Base-by-base conservation (phyloP, 495 filamentous ascomycete genomes). In the Podospora anserina region DNA sequence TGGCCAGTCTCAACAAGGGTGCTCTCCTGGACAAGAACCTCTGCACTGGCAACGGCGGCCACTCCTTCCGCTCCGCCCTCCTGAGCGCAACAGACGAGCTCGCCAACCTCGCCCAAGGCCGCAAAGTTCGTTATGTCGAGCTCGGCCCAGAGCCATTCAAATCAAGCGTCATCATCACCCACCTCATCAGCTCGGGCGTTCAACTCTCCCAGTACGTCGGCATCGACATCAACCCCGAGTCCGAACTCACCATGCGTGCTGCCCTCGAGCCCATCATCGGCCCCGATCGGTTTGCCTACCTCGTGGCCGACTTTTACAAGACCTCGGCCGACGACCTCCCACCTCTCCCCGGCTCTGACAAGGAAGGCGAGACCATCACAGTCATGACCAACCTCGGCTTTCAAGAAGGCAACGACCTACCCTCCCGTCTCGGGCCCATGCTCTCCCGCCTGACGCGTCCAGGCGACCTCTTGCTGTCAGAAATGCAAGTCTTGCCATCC, bases 181-280 rank as follows among this genome's bases (percentile, higher is more conserved):
- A 58, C 11, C 23, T 58, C n/a, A 20, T 58, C n/a, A 58, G 23
- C n/a, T 19, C 55, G 15, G 55, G 55, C 6, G 55, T 58, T 2
- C n/a, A 58, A 1, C 55, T 58, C n/a, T 5, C 18, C 55, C 55
- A 58, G n/a, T 58, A 58, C 55, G 55, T 58, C 1, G 55, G 55
- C n/a, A 58, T 58, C 15, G 55, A 58, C 55, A 58, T 58, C 55
- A 58, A 58, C 55, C 55, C 55, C 55, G 55, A 58, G n/a, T 58
- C 55, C 11, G 55, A 58, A 23, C 55, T 19, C 55, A 58, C 55
- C 55, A 58, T 58, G 55, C 55, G 55, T n/a, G 55, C 55, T 2
- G 55, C 55, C 11, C 23, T 58, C n/a, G 23, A 19, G n/a, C 55
- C 55, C 55, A 58, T 58, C 23, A 58, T 58, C 23, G 55, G 55